A percentile compares a stretch with the other conserved stretches of the same genome.
Evolutionary conservation across 495 filamentous ascomycete species (phyloP).

Genomic region (Aspergillus haitiensis): DNA sequence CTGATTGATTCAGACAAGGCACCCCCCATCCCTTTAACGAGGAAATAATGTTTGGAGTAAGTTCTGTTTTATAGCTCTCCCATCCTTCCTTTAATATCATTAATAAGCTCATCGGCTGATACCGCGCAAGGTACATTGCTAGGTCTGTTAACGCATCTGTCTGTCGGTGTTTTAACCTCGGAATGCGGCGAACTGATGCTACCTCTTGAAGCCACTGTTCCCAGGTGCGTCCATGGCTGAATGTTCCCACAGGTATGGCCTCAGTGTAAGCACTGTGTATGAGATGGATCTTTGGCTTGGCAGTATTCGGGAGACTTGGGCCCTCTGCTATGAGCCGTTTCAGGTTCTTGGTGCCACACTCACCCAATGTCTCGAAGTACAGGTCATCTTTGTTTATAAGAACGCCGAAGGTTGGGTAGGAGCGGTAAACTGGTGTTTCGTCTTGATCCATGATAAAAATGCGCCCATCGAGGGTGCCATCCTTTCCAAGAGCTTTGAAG

Average conservation of each 20-base stretch:
- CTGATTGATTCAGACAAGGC: not conserved
- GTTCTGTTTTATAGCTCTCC: not conserved
- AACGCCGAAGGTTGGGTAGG: not conserved
- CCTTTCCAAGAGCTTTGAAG: not conserved
- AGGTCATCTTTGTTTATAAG: not conserved
- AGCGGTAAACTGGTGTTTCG: not conserved
- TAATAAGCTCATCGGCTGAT: conserved; percentile 2
- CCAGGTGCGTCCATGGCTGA: conserved; percentile 3
- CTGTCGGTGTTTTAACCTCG: not conserved
- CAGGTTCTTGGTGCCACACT: not conserved
- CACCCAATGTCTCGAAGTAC: conserved; percentile 3
- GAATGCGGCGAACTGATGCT: conserved; percentile 1
- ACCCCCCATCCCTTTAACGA: not conserved
- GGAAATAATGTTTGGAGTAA: not conserved
- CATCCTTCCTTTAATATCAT: conserved; percentile 3
- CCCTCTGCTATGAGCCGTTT: not conserved
- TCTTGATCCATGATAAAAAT: conserved; percentile 5
- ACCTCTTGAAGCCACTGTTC: conserved; percentile 2
- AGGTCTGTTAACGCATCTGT: not conserved
- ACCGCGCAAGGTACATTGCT: not conserved
- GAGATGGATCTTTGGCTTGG: not conserved
- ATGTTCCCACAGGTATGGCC: not conserved
- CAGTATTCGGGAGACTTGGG: not conserved
- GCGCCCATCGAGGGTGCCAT: not conserved
- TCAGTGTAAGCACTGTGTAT: not conserved